Percentiles rank a stretch among this genome's conserved stretches.
These are phyloP conservation scores for Cyberlindnera xylosilytica DNA, from an alignment of 805 yeast genomes.

Conservation along the genomic window DNA sequence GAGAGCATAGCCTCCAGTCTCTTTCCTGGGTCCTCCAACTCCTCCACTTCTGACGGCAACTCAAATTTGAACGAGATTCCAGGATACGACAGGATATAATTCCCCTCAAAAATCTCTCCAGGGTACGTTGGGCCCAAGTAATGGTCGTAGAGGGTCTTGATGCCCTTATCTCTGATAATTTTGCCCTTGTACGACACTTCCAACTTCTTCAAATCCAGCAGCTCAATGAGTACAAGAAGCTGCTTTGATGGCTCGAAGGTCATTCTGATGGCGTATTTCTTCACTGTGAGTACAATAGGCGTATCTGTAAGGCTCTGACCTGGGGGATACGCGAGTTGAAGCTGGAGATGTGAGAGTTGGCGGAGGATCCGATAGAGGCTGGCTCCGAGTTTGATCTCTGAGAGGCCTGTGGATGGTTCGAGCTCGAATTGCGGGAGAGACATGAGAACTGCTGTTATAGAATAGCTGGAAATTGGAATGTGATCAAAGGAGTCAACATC, in stretches of 20 bases:
- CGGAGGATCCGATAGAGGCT: constrained; percentile 9
- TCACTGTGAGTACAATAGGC: constrained; percentile 4
- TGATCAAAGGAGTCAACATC: no score
- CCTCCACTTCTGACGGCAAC: constrained; percentile 7
- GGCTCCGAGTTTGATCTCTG: constrained; percentile 16
- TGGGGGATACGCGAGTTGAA: constrained; percentile 1
- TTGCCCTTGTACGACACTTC: constrained; percentile 16
- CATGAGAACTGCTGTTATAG: no score
- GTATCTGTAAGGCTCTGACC: not conserved
- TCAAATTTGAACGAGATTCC: constrained; percentile 52
- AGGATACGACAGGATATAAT: constrained; percentile 45
- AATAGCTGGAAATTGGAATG: no score
- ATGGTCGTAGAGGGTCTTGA: constrained; percentile 49
- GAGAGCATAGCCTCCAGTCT: constrained; percentile 11
- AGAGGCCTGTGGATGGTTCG: constrained; percentile 12
- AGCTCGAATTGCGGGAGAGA: constrained; percentile 9
- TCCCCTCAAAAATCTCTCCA: constrained; percentile 35
- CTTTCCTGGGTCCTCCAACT: constrained; percentile 12
- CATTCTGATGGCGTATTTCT: constrained; percentile 7
- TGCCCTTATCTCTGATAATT: constrained; percentile 22
- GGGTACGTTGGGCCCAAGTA: constrained; percentile 64
- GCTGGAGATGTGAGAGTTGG: constrained; percentile 9
- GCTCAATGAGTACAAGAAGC: constrained; percentile 16
- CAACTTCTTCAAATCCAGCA: constrained; percentile 9
- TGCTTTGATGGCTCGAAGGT: constrained; percentile 10